These are phyloP conservation scores for Phaeoacremonium minimum DNA, from an alignment of 2,329 filamentous ascomycete species.

Conservation along the genomic window DNA sequence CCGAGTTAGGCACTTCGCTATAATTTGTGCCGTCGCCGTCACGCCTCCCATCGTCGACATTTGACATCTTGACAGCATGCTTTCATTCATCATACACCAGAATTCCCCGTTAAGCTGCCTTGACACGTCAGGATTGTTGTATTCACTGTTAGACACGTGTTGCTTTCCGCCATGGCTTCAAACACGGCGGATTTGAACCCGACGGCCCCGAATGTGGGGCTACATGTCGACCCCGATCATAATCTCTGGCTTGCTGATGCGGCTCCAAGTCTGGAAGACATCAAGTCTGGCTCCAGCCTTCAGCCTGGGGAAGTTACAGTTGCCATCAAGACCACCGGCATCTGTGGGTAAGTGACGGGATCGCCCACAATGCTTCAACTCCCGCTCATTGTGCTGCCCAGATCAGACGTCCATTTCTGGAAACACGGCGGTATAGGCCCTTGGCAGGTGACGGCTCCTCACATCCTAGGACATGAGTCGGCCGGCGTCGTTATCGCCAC, in stretches of 20 bases:
- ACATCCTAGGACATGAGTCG: slow-evolving; percentile 92
- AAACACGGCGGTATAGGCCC: slow-evolving; percentile 90
- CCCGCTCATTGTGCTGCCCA: slow-evolving; percentile 24
- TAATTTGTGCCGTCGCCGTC: too few species aligned
- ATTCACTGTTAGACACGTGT: too few species aligned
- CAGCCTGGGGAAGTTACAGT: slow-evolving; percentile 1
- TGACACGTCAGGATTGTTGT: too few species aligned
- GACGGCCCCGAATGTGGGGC: neutral
- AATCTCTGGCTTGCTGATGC: neutral
- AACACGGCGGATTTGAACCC: too few species aligned
- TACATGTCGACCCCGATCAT: neutral
- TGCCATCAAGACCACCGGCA: neutral
- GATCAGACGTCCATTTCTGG: slow-evolving; percentile 96
- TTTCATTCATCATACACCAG: too few species aligned
- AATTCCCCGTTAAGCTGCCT: too few species aligned
- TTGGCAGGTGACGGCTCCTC: slow-evolving; percentile 84
- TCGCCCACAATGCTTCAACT: neutral
- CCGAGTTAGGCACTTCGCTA: too few species aligned
- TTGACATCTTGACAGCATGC: too few species aligned
- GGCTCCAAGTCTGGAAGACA: neutral
- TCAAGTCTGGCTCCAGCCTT: neutral
- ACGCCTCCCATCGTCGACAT: too few species aligned
- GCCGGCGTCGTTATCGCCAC: slow-evolving; percentile 78
- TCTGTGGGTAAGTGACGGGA: slow-evolving; percentile 1
- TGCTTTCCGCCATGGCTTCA: too few species aligned